phyloP scores from a whole-genome alignment of 768 basidiomycete species.

The Candolleomyces efflorescens region DNA sequence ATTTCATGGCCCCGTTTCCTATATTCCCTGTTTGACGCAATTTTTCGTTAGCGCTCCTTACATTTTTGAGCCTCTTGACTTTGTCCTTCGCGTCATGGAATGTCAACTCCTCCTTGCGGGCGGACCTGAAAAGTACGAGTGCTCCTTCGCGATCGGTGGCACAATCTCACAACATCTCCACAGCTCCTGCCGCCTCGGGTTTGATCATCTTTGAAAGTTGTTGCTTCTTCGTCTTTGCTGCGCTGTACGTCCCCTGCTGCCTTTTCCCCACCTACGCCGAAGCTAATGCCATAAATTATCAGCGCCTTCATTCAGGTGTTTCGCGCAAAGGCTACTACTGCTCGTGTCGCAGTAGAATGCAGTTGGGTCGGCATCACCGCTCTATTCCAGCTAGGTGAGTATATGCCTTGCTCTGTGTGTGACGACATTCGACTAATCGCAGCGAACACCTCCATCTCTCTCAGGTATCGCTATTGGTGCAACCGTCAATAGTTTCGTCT shows the following conservation, averaged over 20 bases:
- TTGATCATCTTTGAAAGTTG: conserved; percentile 47
- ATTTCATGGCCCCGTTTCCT: neutral
- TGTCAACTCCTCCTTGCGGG: conserved; percentile 32
- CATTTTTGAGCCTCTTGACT: conserved; percentile 47
- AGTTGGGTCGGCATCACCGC: conserved; percentile 49
- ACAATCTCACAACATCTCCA: neutral
- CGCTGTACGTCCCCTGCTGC: conserved; percentile 24
- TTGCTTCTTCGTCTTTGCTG: conserved; percentile 29
- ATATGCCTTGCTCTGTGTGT: neutral
- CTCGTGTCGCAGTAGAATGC: conserved; percentile 49
- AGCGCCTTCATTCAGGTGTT: conserved; percentile 37
- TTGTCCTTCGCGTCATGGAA: conserved; percentile 60
- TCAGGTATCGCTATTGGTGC: conserved; percentile 47
- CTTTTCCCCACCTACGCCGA: neutral
- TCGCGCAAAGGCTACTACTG: conserved; percentile 30
- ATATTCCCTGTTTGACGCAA: neutral
- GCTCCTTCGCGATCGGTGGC: neutral
- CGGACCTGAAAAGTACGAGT: conserved; percentile 30
- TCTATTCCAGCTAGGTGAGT: conserved; percentile 47
- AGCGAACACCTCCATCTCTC: neutral
- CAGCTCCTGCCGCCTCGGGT: conserved; percentile 45
- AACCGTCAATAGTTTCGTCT: conserved; percentile 37
- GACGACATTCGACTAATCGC: neutral
- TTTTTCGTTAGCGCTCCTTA: conserved; percentile 36
- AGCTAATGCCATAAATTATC: neutral